phyloP scores from a whole-genome alignment of 2,329 filamentous ascomycete species.

The Chrysoporthe puriensis region DNA sequence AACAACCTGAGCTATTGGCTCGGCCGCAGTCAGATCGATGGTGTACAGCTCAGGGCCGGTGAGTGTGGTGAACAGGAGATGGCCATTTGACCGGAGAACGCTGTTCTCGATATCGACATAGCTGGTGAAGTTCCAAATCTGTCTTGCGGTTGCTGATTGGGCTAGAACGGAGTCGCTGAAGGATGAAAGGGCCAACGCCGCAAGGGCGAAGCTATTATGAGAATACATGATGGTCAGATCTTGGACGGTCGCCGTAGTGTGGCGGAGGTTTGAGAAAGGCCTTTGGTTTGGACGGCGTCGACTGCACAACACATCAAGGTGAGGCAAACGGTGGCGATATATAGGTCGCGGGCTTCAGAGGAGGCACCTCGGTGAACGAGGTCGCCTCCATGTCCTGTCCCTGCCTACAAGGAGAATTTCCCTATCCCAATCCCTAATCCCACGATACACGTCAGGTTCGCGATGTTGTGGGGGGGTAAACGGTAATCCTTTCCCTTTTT shows the following conservation, averaged over 20 bases:
- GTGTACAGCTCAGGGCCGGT: conserved; percentile 21
- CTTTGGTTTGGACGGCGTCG: neutral
- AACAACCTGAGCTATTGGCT: conserved; percentile 19
- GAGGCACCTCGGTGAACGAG: neutral
- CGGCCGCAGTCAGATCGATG: conserved; percentile 13
- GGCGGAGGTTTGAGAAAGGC: too few species aligned
- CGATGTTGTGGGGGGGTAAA: neutral
- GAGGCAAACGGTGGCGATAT: neutral
- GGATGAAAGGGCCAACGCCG: conserved; percentile 3
- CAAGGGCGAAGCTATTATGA: conserved; percentile 9
- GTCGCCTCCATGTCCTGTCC: neutral
- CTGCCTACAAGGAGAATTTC: neutral
- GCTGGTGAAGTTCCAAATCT: conserved; percentile 22
- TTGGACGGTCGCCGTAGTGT: neutral
- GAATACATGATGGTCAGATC: conserved; percentile 9
- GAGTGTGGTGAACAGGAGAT: conserved; percentile 21
- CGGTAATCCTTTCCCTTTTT: conserved; percentile 4
- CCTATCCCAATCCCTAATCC: neutral
- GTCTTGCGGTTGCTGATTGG: neutral
- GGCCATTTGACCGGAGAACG: conserved; percentile 20
- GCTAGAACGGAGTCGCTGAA: conserved; percentile 6
- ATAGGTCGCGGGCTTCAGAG: neutral
- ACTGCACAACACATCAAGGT: neutral
- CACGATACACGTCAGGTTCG: neutral
- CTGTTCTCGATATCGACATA: conserved; percentile 26